Percentiles rank a stretch among this genome's conserved stretches.
phyloP scores from a whole-genome alignment of 768 basidiomycete species.

The Cystobasidium tubakii region DNA sequence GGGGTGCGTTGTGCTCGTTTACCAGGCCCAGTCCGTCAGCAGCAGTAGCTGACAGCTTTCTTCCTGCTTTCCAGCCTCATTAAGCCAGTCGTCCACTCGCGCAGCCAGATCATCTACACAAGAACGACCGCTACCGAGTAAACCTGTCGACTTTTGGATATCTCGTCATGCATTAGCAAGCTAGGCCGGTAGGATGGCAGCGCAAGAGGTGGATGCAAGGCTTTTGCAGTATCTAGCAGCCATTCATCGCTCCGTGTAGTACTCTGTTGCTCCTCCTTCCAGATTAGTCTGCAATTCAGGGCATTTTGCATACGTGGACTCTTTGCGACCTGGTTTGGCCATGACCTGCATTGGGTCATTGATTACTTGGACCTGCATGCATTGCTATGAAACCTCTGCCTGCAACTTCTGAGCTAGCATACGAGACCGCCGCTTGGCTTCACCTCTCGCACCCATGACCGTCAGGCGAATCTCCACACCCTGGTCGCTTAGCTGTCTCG shows the following conservation, averaged over 20 bases:
- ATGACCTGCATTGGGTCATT: too few relatives aligned
- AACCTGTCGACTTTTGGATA: background rate
- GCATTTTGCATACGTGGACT: background rate
- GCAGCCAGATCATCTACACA: slow-evolving; percentile 85
- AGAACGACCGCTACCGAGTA: slow-evolving; percentile 39
- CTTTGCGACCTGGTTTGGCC: too few relatives aligned
- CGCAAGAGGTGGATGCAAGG: background rate
- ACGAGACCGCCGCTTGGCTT: slow-evolving; percentile 60
- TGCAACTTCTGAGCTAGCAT: slow-evolving; percentile 54
- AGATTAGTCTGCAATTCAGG: background rate
- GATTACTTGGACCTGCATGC: background rate
- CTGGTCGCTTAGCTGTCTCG: slow-evolving; percentile 41
- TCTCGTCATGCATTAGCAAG: slow-evolving; percentile 1
- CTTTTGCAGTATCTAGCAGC: background rate
- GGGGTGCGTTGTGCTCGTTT: slow-evolving; percentile 42
- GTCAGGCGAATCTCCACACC: slow-evolving; percentile 60
- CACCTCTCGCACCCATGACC: slow-evolving; percentile 86
- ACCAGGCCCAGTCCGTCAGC: background rate
- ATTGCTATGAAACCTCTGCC: slow-evolving; percentile 34
- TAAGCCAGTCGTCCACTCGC: slow-evolving; percentile 94
- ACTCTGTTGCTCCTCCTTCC: background rate
- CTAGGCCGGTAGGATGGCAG: background rate
- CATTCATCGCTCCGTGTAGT: background rate
- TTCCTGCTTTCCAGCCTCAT: slow-evolving; percentile 60
- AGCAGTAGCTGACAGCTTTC: background rate